phyloP scores from a whole-genome alignment of 441 rosid species.

The Syzygium syzygioides region DNA sequence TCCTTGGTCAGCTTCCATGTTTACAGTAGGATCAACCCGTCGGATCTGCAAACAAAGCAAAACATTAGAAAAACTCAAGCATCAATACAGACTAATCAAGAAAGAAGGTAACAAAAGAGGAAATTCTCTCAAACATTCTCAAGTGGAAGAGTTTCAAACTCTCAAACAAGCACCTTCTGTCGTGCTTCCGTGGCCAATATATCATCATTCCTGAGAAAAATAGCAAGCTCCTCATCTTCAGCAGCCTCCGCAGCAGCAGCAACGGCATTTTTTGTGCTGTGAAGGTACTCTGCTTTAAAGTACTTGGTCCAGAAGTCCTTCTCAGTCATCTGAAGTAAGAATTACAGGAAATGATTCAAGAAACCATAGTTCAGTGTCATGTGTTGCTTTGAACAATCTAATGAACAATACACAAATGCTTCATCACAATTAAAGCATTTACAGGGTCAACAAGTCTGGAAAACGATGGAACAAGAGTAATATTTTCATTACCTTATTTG shows the following conservation, averaged over 20 bases:
- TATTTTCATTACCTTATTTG: conserved; percentile 55
- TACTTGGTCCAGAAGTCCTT: conserved; percentile 85
- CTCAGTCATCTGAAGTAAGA: conserved; percentile 66
- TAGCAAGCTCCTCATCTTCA: conserved; percentile 93
- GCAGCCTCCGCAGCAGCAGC: conserved; percentile 95
- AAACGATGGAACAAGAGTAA: not conserved
- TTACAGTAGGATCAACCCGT: conserved; percentile 86
- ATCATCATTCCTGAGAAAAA: conserved; percentile 83
- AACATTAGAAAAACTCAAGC: not conserved
- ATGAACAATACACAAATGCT: not conserved
- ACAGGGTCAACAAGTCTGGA: not conserved
- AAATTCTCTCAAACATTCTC: not conserved
- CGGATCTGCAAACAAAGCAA: conserved; percentile 43
- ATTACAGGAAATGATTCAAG: conserved; percentile 7
- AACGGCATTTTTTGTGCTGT: conserved; percentile 54
- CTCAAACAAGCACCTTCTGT: conserved; percentile 43
- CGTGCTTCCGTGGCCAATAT: conserved; percentile 74
- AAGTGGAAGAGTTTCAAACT: not conserved
- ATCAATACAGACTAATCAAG: not conserved
- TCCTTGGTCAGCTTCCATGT: conserved; percentile 90
- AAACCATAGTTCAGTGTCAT: not conserved
- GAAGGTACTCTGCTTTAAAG: conserved; percentile 89
- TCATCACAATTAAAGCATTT: not conserved
- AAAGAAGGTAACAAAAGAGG: not conserved
- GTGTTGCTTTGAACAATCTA: not conserved